Conservation (phyloP, 441 rosid genomes). For the California macrophylla region DNA sequence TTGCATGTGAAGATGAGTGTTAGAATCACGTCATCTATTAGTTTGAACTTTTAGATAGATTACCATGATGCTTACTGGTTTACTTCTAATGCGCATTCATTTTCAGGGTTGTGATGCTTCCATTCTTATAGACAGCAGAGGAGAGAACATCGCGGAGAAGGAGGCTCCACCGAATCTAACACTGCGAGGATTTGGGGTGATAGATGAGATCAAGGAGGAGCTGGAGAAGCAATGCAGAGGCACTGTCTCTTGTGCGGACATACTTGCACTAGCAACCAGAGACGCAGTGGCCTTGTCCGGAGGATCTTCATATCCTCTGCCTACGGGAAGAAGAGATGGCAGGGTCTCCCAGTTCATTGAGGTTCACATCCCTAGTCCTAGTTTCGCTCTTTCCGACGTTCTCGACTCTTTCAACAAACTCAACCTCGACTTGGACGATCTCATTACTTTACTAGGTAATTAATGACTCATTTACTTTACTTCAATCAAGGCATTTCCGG, state of each 20-base stretch:
- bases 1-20: too few species aligned
- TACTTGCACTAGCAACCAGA: constrained; percentile 21
- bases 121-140: constrained; percentile 14
- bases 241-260: constrained; percentile 19
- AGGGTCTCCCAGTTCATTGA: constrained; percentile 11
- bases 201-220: constrained; percentile 16
- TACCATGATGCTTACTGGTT: too few species aligned
- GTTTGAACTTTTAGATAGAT: too few species aligned
- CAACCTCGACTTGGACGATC: constrained; percentile 7
- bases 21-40: too few species aligned
- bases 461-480: too few species aligned
- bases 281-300: constrained; percentile 6
- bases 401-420: constrained; percentile 2
- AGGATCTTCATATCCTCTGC: too few species aligned
- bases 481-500: too few species aligned
- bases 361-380: constrained; percentile 9
- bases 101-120: constrained; percentile 18
- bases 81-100: too few species aligned
- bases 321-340: too few species aligned
- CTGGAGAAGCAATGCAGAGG: constrained; percentile 20
- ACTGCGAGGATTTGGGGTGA: constrained; percentile 18
- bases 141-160: neutral
- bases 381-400: constrained; percentile 5
- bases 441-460: constrained; percentile 16
- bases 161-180: too few species aligned